Base-by-base conservation (phyloP, 1,139 yeast species). In the Martiniozyma asiatica region DNA sequence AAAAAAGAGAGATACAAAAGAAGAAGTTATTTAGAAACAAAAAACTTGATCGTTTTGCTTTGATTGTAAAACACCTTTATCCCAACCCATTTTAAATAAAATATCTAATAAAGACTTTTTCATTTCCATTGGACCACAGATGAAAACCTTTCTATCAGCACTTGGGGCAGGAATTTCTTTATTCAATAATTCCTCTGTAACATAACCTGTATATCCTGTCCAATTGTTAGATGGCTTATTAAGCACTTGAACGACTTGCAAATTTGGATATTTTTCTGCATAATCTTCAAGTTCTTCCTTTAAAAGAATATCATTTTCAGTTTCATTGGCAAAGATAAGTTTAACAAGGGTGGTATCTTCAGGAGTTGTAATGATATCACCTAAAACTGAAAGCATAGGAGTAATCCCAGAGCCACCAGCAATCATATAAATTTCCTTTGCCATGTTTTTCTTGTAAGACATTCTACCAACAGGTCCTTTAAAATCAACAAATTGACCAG, bases 341-440 rank as follows among this genome's bases (percentile, higher is more conserved):
- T 70, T 60, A 33, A 79, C 61, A 35, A 64, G 63, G 24, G 87
- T 77, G 25, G 50, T 26, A 49, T 78, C 87, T 32, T 65, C 72
- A 7, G 81, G 74, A 24, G 75, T 71, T 18, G 85, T 77, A 36
- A 77, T 69, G 22, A 67, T 53, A 32, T 73, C 70, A 23, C 75
- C 69, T 33, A 71, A 58, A 10, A 79, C 77, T 49, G 79, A 85
- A 38, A 79, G 61, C 45, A 77, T 72, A 15, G 92, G 89, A 10
- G 92, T 78, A 36, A 79, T 75, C 33, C 89, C 89, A 0, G 85
- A 71, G 11, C 89, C 89, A 43, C 87, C 89, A n/a, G 87, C 87
- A 42, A 79, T 63, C 58, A 79, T 63, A 10, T 73, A 75, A 38
- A 79, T 62, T 36, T 71, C 68, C 36, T 65, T 65, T 26, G 73